Evolutionary conservation across 2,329 filamentous ascomycete species (phyloP).

Genomic region (Elsinoe arachidis): DNA sequence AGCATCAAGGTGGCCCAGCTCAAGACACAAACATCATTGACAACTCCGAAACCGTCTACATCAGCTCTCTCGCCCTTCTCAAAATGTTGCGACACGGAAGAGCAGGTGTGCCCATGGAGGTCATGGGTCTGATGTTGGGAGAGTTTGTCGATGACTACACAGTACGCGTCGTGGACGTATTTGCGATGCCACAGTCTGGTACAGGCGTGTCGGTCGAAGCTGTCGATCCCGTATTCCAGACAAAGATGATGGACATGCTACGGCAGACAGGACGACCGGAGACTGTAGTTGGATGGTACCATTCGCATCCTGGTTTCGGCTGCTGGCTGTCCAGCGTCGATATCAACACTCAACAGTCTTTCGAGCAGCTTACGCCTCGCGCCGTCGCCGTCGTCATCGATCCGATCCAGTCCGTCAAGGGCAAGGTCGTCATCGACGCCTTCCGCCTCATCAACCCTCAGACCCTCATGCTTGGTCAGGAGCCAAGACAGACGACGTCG

Average conservation of each 20-base stretch:
- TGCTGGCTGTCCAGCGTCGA: conserved; percentile 99
- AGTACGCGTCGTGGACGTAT: conserved; percentile 94
- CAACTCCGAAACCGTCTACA: conserved; percentile 98
- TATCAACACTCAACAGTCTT: conserved; percentile 99
- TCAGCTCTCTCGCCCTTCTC: conserved; percentile 89
- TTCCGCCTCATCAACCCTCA: conserved; percentile 98
- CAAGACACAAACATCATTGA: conserved; percentile 94
- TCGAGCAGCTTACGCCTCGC: conserved; percentile 93
- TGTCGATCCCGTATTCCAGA: conserved; percentile 94
- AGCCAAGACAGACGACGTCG: conserved; percentile 93
- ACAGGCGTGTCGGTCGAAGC: conserved; percentile 97
- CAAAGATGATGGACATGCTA: conserved; percentile 99
- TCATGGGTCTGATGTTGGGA: conserved; percentile 98
- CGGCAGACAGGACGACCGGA: conserved; percentile 93
- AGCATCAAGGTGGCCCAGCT: conserved; percentile 47
- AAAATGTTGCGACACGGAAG: conserved; percentile 99
- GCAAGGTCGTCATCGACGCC: conserved; percentile 97
- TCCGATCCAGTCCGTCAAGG: conserved; percentile 97
- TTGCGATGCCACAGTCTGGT: conserved; percentile 98
- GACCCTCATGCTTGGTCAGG: conserved; percentile 94
- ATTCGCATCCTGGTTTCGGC: conserved; percentile 97
- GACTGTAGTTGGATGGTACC: conserved; percentile 98
- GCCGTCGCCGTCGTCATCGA: conserved; percentile 97
- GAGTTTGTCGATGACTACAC: conserved; percentile 99
- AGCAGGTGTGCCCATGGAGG: conserved; percentile 98